Evolutionary conservation across 2,329 filamentous ascomycete species (phyloP).

Genomic region (Aspergillus sp.): DNA sequence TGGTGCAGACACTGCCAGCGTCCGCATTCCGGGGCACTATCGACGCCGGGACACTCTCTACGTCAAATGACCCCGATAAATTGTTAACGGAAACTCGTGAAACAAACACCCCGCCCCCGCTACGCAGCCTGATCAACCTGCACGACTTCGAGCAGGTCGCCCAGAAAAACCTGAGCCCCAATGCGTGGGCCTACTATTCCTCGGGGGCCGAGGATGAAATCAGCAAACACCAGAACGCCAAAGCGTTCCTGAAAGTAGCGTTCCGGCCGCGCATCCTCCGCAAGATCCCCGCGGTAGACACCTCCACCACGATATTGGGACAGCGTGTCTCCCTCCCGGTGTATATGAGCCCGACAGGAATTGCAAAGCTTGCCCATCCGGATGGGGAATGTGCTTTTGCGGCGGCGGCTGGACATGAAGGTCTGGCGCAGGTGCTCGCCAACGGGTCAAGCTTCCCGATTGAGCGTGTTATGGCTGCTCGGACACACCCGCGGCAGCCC

Average conservation of each 20-base stretch:
- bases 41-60: constrained; percentile 12
- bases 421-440: constrained; percentile 36
- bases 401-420: constrained; percentile 36
- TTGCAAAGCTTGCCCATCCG: constrained; percentile 44
- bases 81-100: background rate
- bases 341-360: constrained; percentile 41
- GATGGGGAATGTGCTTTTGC: constrained; percentile 44
- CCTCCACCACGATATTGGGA: constrained; percentile 32
- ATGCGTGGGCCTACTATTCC: constrained; percentile 45
- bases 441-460: constrained; percentile 42
- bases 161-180: constrained; percentile 23
- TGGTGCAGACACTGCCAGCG: constrained; percentile 26
- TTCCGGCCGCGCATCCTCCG: constrained; percentile 48
- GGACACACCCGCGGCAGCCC: constrained; percentile 18
- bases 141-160: constrained; percentile 40
- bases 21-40: constrained; percentile 24
- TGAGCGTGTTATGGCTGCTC: constrained; percentile 34
- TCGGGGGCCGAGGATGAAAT: constrained; percentile 51
- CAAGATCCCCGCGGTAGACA: constrained; percentile 38
- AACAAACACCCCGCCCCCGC: constrained; percentile 18
- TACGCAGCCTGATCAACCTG: constrained; percentile 34
- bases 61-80: background rate
- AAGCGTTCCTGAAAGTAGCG: constrained; percentile 44
- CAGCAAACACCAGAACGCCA: constrained; percentile 44
- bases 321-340: constrained; percentile 35